A percentile compares a stretch with the other conserved stretches of the same genome.
phyloP scores from a whole-genome alignment of 2,329 filamentous ascomycete genomes.

The Calonectria henricotiae region DNA sequence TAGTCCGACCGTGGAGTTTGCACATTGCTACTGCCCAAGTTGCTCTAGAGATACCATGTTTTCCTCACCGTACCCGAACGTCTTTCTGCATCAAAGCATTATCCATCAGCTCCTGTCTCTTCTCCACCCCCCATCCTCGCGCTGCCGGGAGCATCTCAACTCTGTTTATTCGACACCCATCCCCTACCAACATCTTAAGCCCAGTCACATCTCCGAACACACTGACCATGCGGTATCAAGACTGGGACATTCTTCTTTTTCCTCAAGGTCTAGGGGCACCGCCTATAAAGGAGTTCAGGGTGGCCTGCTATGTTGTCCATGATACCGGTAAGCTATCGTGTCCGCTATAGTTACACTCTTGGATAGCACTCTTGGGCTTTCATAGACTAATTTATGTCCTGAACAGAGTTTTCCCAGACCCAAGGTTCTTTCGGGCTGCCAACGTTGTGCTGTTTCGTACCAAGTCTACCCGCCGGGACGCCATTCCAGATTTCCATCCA shows the following conservation, averaged over 20 bases:
- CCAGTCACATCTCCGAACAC: constrained; percentile 8
- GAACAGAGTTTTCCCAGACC: constrained; percentile 68
- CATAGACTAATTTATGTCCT: constrained; percentile 22
- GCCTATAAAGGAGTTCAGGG: constrained; percentile 87
- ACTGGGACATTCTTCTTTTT: constrained; percentile 91
- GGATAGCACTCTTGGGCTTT: neutral
- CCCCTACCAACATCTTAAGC: constrained; percentile 31
- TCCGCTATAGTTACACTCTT: neutral
- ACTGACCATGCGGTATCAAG: constrained; percentile 81
- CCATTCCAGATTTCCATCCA: constrained; percentile 84
- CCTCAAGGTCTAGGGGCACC: constrained; percentile 77
- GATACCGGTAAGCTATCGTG: constrained; percentile 61
- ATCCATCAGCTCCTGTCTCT: neutral
- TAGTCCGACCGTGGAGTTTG: constrained; percentile 23
- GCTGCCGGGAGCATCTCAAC: neutral
- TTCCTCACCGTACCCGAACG: neutral
- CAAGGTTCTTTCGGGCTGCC: constrained; percentile 71
- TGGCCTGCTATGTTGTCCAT: constrained; percentile 80
- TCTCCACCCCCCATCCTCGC: neutral
- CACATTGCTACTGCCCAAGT: constrained; percentile 26
- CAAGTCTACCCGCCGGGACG: constrained; percentile 72
- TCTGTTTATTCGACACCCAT: constrained; percentile 24
- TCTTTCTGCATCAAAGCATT: neutral
- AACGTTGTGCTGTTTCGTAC: constrained; percentile 80
- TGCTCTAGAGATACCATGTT: neutral